Percentiles rank a stretch among this genome's conserved stretches.
Evolutionary conservation across 805 yeast species (phyloP).

Genomic region (Starmerella bacillaris): DNA sequence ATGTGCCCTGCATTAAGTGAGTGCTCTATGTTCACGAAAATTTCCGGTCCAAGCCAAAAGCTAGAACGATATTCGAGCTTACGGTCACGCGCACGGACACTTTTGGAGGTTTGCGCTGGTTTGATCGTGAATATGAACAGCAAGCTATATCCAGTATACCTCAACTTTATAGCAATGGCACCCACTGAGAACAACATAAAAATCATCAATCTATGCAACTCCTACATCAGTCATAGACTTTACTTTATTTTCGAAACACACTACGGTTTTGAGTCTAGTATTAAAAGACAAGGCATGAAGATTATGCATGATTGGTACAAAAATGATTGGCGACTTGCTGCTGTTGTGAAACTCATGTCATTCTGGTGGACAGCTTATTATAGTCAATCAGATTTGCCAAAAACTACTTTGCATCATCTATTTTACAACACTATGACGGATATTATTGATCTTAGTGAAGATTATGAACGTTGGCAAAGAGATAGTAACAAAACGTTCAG

Average conservation of each 20-base stretch:
- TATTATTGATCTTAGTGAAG: slow-evolving; percentile 54
- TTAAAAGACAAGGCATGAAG: slow-evolving; percentile 1
- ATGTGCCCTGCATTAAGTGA: slow-evolving; percentile 17
- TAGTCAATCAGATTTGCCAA: neutral
- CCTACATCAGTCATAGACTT: slow-evolving; percentile 63
- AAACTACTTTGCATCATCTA: neutral
- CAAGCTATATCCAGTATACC: neutral
- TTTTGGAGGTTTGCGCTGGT: slow-evolving; percentile 53
- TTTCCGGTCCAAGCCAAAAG: slow-evolving; percentile 19
- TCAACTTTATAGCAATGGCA: slow-evolving; percentile 25
- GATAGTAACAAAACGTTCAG: slow-evolving; percentile 25
- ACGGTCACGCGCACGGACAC: slow-evolving; percentile 35
- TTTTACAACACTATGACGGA: slow-evolving; percentile 75
- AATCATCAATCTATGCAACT: slow-evolving; percentile 51
- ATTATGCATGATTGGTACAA: slow-evolving; percentile 40
- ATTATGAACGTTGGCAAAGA: slow-evolving; percentile 68
- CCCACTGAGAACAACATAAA: slow-evolving; percentile 29
- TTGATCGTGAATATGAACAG: slow-evolving; percentile 29
- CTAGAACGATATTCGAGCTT: slow-evolving; percentile 17
- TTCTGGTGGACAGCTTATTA: slow-evolving; percentile 26
- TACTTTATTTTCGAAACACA: slow-evolving; percentile 24
- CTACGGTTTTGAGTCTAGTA: slow-evolving; percentile 13
- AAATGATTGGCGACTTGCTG: slow-evolving; percentile 61
- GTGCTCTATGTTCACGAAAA: slow-evolving; percentile 20
- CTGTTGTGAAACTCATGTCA: slow-evolving; percentile 44